These are phyloP conservation scores for Colletotrichum paranaense DNA, from an alignment of 2,329 filamentous ascomycete genomes.

Conservation along the genomic window DNA sequence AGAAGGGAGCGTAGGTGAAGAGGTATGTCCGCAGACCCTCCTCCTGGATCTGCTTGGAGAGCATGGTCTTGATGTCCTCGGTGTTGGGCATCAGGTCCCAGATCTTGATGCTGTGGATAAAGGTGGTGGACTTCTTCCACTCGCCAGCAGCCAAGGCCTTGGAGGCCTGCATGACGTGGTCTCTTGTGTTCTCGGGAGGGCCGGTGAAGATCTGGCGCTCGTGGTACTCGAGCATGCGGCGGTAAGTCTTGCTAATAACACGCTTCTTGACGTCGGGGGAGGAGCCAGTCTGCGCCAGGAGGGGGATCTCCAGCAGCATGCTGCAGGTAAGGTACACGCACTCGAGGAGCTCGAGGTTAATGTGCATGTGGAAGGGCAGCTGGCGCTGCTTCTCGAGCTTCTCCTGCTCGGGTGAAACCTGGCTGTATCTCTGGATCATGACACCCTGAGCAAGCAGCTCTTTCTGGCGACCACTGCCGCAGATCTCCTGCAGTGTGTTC, in stretches of 20 bases:
- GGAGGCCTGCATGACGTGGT: conserved; percentile 99
- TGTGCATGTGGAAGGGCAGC: conserved; percentile 99
- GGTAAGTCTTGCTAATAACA: conserved; percentile 99
- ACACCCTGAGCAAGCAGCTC: conserved; percentile 97
- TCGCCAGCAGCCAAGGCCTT: conserved; percentile 96
- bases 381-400: conserved; percentile 96
- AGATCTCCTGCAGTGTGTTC: conserved; percentile 97
- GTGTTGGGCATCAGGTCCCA: conserved; percentile 97
- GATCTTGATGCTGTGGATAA: conserved; percentile 99
- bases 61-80: conserved; percentile 95
- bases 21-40: conserved; percentile 98
- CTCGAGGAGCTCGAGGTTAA: conserved; percentile 97
- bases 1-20: conserved; percentile 99
- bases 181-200: conserved; percentile 97
- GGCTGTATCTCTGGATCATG: conserved; percentile 96
- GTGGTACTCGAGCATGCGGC: conserved; percentile 98
- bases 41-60: conserved; percentile 97
- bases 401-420: conserved; percentile 97
- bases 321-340: conserved; percentile 99
- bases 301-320: conserved; percentile 98
- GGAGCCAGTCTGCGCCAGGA: conserved; percentile 95
- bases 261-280: conserved; percentile 97
- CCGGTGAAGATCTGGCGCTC: conserved; percentile 99
- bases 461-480: conserved; percentile 96
- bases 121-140: conserved; percentile 95